Evolutionary conservation across 768 basidiomycete genomes (phyloP).

Genomic region (Trametes cubensis): DNA sequence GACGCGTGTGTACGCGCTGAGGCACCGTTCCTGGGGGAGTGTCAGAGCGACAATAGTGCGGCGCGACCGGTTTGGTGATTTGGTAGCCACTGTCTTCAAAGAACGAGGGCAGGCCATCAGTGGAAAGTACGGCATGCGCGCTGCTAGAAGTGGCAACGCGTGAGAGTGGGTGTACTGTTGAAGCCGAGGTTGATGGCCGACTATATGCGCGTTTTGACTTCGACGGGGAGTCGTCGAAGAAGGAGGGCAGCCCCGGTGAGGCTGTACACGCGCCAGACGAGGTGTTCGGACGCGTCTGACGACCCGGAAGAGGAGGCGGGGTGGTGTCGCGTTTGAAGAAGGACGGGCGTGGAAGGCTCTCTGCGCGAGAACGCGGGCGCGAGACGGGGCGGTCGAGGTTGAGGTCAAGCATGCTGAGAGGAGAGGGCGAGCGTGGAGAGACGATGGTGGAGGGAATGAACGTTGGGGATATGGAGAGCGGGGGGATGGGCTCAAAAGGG

Average conservation of each 20-base stretch:
- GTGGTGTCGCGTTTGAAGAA: conserved; percentile 22
- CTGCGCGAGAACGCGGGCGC: conserved; percentile 18
- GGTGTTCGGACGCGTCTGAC: conserved; percentile 11
- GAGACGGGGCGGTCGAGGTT: conserved; percentile 14
- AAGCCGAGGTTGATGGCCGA: conserved; percentile 18
- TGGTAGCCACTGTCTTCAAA: conserved; percentile 26
- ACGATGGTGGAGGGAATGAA: conserved; percentile 10
- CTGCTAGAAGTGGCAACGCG: conserved; percentile 11
- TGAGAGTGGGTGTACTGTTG: conserved; percentile 10
- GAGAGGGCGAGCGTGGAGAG: conserved; percentile 13
- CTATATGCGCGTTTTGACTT: conserved; percentile 17
- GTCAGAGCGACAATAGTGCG: conserved; percentile 24
- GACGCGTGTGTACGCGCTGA: conserved; percentile 22
- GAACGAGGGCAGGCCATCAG: conserved; percentile 20
- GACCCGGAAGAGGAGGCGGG: conserved; percentile 10
- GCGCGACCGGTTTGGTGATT: conserved; percentile 6
- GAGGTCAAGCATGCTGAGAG: conserved; percentile 21
- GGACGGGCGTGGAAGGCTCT: conserved; percentile 16
- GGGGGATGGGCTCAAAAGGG: conserved; percentile 19
- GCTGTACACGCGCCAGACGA: conserved; percentile 9
- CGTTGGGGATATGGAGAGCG: conserved; percentile 22
- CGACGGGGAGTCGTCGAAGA: conserved; percentile 23
- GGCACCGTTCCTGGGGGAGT: conserved; percentile 9
- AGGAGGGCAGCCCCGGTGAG: conserved; percentile 18
- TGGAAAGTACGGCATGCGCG: neutral